Evolutionary conservation across 306 rosid genomes (phyloP).

Genomic region (Malus domestica): ASM211411v1 NC_041794.1:33683001-33683500

Average conservation of each 20-base stretch:
- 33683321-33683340: neutral
- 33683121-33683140: slow-evolving; percentile 66
- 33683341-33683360: neutral
- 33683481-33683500: neutral
- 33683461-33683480: neutral
- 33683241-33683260: neutral
- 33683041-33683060: neutral
- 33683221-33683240: slow-evolving; percentile 38
- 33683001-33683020: neutral
- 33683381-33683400: neutral
- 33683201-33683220: slow-evolving; percentile 78
- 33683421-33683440: neutral
- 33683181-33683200: slow-evolving; percentile 54
- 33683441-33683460: neutral
- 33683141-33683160: slow-evolving; percentile 39
- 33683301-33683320: neutral
- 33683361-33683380: neutral
- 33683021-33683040: slow-evolving; percentile 1
- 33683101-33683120: slow-evolving; percentile 94
- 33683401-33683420: neutral
- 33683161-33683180: slow-evolving; percentile 40
- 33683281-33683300: neutral
- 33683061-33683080: neutral
- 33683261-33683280: neutral
- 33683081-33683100: slow-evolving; percentile 21